Conservation (phyloP, 1,284 basidiomycete genomes). For the Cronartium ribicola region DNA sequence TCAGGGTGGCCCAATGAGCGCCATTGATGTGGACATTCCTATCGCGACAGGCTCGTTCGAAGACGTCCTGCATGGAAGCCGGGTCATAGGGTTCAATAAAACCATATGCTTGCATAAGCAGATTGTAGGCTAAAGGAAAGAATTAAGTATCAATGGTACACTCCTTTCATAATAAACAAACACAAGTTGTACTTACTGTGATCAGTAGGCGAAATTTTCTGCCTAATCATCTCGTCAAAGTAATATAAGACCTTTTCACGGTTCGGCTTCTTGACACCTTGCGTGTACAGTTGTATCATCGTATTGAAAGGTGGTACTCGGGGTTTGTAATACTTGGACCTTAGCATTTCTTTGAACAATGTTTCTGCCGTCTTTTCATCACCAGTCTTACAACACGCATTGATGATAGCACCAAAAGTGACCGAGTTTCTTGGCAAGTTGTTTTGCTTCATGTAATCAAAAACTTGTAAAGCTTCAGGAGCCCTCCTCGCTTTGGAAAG, state of each 20-base stretch:
- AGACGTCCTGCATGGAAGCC: slow-evolving; percentile 69
- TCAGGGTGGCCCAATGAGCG: slow-evolving; percentile 84
- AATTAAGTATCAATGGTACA: background rate
- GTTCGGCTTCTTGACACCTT: slow-evolving; percentile 69
- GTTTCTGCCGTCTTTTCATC: slow-evolving; percentile 76
- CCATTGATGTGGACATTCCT: slow-evolving; percentile 64
- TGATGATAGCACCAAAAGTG: slow-evolving; percentile 90
- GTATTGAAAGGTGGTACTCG: slow-evolving; percentile 93
- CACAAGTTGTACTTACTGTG: slow-evolving; percentile 73
- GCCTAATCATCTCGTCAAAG: slow-evolving; percentile 65
- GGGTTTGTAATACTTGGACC: slow-evolving; percentile 70
- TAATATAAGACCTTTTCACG: slow-evolving; percentile 72
- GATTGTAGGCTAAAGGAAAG: slow-evolving; percentile 51
- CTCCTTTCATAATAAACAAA: background rate
- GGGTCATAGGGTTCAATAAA: slow-evolving; percentile 77
- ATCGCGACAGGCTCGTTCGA: slow-evolving; percentile 61
- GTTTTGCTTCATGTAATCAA: slow-evolving; percentile 66
- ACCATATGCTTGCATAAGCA: slow-evolving; percentile 86
- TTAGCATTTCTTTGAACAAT: slow-evolving; percentile 70
- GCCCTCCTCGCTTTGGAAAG: slow-evolving; percentile 86
- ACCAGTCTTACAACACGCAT: slow-evolving; percentile 85
- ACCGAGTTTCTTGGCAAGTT: slow-evolving; percentile 71
- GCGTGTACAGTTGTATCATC: slow-evolving; percentile 96
- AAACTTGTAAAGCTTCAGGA: slow-evolving; percentile 76
- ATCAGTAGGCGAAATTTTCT: slow-evolving; percentile 67